These are phyloP conservation scores for Zea luxurians DNA, from an alignment of 176 grass and related monocot genomes.

Conservation along the genomic window DNA sequence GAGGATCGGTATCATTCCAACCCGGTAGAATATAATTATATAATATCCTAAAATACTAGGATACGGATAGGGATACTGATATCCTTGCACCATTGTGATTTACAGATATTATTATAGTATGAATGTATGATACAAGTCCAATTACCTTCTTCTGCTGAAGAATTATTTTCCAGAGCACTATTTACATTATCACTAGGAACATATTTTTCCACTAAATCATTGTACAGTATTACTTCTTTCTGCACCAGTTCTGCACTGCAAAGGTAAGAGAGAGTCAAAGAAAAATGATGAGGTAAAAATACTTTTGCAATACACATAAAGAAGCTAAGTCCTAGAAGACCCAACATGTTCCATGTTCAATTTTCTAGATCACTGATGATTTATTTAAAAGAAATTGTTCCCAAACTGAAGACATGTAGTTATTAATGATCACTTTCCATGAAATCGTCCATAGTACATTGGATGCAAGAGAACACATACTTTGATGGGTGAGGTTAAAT, in stretches of 20 bases:
- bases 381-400: constrained; percentile 15
- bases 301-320: not conserved
- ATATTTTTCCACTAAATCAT: constrained; percentile 73
- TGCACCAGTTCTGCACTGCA: constrained; percentile 74
- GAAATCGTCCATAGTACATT: not conserved
- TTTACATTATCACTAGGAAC: constrained; percentile 44
- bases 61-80: too few species aligned
- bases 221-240: constrained; percentile 91
- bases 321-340: not conserved
- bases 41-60: too few species aligned
- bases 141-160: constrained; percentile 45
- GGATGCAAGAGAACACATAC: constrained; percentile 10
- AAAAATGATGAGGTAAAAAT: not conserved
- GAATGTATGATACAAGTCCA: not conserved
- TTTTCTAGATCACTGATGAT: constrained; percentile 8
- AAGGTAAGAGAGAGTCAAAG: constrained; percentile 31
- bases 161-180: constrained; percentile 39
- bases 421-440: constrained; percentile 5
- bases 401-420: not conserved
- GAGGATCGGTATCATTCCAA: too few species aligned
- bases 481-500: constrained; percentile 17
- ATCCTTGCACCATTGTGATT: not conserved
- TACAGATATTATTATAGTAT: constrained; percentile 24
- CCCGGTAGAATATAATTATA: too few species aligned
- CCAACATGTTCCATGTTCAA: constrained; percentile 5